Evolutionary conservation across 371 early-diverging fungal species (phyloP).

Genomic region (Lichtheimia hyalospora): DNA sequence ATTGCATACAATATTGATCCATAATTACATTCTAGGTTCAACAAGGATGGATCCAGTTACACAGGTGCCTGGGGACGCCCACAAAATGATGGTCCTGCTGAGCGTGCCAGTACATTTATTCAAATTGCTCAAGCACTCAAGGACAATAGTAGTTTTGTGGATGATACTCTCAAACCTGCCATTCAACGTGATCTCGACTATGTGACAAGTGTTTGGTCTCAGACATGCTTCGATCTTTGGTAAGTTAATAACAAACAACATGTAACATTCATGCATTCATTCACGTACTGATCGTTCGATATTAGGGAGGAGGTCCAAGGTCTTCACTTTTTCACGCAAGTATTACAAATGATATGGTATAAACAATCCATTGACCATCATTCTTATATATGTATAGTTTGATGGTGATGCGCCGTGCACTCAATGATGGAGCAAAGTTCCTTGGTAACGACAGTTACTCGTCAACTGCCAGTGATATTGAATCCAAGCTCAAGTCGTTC

Average conservation of each 20-base stretch:
- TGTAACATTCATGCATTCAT: neutral
- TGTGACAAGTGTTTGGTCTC: constrained; percentile 41
- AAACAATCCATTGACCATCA: neutral
- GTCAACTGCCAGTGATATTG: constrained; percentile 22
- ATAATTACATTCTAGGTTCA: constrained; percentile 33
- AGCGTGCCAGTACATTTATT: constrained; percentile 61
- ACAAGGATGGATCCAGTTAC: constrained; percentile 13
- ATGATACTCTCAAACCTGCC: constrained; percentile 7
- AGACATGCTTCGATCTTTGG: constrained; percentile 55
- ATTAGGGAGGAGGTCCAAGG: constrained; percentile 66
- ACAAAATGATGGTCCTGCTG: constrained; percentile 86
- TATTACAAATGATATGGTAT: neutral
- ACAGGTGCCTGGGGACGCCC: constrained; percentile 39
- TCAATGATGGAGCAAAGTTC: constrained; percentile 19
- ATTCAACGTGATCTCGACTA: constrained; percentile 65
- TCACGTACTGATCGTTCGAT: neutral
- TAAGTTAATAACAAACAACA: constrained; percentile 10
- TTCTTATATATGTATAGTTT: constrained; percentile 1
- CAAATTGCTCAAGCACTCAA: constrained; percentile 39
- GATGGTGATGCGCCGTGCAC: constrained; percentile 63
- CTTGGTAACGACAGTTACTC: constrained; percentile 5
- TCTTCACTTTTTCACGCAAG: constrained; percentile 70
- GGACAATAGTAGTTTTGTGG: constrained; percentile 3
- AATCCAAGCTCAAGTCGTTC: constrained; percentile 38
- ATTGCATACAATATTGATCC: constrained; percentile 55